phyloP scores from a whole-genome alignment of 2,329 filamentous ascomycete genomes.

The Verticillium klebahnii region DNA sequence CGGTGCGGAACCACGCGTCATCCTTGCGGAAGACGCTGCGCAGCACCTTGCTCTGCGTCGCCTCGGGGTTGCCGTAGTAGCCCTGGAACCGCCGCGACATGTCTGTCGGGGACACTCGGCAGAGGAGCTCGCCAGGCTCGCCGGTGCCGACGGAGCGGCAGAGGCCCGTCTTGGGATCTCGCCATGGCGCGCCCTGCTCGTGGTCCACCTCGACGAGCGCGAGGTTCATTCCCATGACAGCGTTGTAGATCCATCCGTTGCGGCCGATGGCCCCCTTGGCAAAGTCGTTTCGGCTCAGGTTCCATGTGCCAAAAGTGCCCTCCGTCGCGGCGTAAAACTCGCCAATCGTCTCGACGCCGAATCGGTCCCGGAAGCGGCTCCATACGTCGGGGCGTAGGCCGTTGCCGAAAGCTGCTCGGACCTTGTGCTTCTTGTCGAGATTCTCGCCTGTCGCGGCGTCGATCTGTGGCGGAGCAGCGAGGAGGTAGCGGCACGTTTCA shows the following conservation, averaged over 20 bases:
- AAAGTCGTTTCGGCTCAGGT: slow-evolving; percentile 68
- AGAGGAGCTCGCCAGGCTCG: slow-evolving; percentile 72
- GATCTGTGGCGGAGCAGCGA: slow-evolving; percentile 58
- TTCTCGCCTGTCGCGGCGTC: slow-evolving; percentile 61
- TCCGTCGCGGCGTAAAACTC: slow-evolving; percentile 83
- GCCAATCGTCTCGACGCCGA: slow-evolving; percentile 66
- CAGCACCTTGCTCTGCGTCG: slow-evolving; percentile 69
- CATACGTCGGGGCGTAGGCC: slow-evolving; percentile 82
- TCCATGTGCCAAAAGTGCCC: slow-evolving; percentile 65
- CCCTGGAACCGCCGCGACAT: slow-evolving; percentile 68
- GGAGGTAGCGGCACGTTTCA: slow-evolving; percentile 78
- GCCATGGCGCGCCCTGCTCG: slow-evolving; percentile 61
- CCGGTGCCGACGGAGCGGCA: slow-evolving; percentile 56
- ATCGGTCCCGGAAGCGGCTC: slow-evolving; percentile 77
- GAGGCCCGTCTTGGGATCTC: slow-evolving; percentile 65
- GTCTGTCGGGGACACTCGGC: slow-evolving; percentile 61
- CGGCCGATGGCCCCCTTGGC: slow-evolving; percentile 74
- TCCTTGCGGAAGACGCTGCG: slow-evolving; percentile 68
- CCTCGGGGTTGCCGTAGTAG: slow-evolving; percentile 70
- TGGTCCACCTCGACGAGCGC: slow-evolving; percentile 68
- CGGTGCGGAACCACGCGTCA: slow-evolving; percentile 79
- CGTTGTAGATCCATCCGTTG: slow-evolving; percentile 56
- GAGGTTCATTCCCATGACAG: slow-evolving; percentile 45
- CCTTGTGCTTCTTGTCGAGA: slow-evolving; percentile 66
- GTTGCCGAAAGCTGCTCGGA: slow-evolving; percentile 79